Base-by-base conservation (phyloP, 805 yeast species). In the Pichia nanzhaoensis region DNA sequence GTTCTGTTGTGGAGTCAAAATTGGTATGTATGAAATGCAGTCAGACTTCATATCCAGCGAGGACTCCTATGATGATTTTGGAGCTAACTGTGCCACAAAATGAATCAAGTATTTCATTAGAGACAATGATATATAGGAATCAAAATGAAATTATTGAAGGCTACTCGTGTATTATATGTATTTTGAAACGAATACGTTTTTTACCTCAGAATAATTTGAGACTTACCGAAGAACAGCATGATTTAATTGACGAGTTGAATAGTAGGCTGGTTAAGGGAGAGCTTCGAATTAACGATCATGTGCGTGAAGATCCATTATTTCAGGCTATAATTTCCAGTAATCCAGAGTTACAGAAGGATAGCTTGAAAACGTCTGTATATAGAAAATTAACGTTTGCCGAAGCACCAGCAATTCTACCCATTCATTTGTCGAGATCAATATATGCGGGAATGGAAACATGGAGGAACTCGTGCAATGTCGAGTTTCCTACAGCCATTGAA, bases 381-480 rank as follows among this genome's bases (percentile, higher is more conserved):
- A 84, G 86, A 57, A 75, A 73, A 50, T 77, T 82, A 0, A 69
- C 71, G 20, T 71, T 88, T 34, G 69, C 77, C 12, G 71, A 73
- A 44, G 75, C 86, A 4, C 97, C 99, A 0, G 71, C 75, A 44
- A 66, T 86, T 6, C 69, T 93, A 41, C 76, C 85, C 0, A 65
- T 91, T n/a, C 98, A 91, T 60, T 64, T 93, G 35, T 87, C 96
- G 9, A 71, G 98, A 55, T 90, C 97, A 0, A 74, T 84, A 35
- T 89, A 75, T 58, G 73, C 77, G 40, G 87, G 84, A 8, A 77
- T 77, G 35, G 76, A 73, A 16, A 76, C 84, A 2, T 71, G 81
- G 8, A 75, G 96, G 54, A 90, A 87, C 63, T 68, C 85, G 9
- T 86, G 95, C 61, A 69, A 78, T 43, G 88, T 88, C 5, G 60